Evolutionary conservation across 2,329 filamentous ascomycete genomes (phyloP).

Genomic region (Cladophialophora immunda): DNA sequence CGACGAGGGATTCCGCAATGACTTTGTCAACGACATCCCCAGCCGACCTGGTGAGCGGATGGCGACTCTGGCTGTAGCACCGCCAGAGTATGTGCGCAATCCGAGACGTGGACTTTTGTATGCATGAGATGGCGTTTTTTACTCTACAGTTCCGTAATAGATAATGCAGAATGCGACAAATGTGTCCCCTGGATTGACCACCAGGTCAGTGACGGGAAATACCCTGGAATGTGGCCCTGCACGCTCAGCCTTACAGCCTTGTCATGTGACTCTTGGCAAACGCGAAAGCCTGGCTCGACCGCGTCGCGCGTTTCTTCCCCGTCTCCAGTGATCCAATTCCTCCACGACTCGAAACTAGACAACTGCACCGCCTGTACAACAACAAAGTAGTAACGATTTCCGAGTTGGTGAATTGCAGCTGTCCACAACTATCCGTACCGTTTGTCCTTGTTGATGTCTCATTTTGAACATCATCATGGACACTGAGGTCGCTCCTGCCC

Average conservation of each 20-base stretch:
- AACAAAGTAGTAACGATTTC: neutral
- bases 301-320: slow-evolving; percentile 12
- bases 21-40: slow-evolving; percentile 22
- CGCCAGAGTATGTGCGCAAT: slow-evolving; percentile 23
- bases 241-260: neutral
- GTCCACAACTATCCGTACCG: neutral
- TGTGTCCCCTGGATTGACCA: neutral
- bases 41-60: neutral
- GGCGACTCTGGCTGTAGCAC: slow-evolving; percentile 22
- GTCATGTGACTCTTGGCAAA: slow-evolving; percentile 14
- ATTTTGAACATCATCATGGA: slow-evolving; percentile 23
- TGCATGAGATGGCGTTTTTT: neutral
- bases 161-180: neutral
- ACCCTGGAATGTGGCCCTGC: neutral
- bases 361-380: neutral
- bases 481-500: slow-evolving; percentile 2
- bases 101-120: slow-evolving; percentile 27
- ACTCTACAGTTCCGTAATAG: neutral
- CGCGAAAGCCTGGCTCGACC: neutral
- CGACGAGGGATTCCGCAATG: slow-evolving; percentile 20
- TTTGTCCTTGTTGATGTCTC: slow-evolving; percentile 8
- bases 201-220: neutral
- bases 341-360: neutral
- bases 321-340: neutral
- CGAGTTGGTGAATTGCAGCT: neutral